Conservation (phyloP, 495 filamentous ascomycete genomes). For the Entonaema liquescens region DNA sequence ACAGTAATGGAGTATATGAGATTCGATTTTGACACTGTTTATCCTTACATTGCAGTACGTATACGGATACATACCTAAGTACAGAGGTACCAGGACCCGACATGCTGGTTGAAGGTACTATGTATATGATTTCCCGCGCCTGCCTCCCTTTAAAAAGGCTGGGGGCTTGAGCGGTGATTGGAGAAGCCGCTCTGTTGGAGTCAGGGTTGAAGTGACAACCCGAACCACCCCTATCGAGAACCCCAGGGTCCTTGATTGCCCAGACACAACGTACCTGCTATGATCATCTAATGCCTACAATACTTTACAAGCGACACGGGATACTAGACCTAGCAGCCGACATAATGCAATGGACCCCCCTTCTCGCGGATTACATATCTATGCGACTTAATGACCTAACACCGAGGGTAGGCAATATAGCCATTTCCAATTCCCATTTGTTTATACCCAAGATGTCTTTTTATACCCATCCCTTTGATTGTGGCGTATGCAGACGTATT, state of each 20-base stretch:
- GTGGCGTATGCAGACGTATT: neutral
- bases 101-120: neutral
- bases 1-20: slow-evolving; percentile 8
- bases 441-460: neutral
- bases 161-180: slow-evolving; percentile 10
- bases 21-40: neutral
- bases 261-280: neutral
- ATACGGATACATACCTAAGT: neutral
- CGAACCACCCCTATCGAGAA: slow-evolving; percentile 23
- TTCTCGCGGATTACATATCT: neutral
- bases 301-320: slow-evolving; percentile 3
- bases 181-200: slow-evolving; percentile 19
- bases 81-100: neutral
- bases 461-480: neutral
- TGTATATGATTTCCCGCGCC: slow-evolving; percentile 25
- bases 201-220: slow-evolving; percentile 25
- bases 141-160: slow-evolving; percentile 19
- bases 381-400: neutral
- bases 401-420: neutral
- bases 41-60: neutral
- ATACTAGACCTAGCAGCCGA: slow-evolving; percentile 8
- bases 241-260: neutral
- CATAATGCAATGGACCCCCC: neutral
- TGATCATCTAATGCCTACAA: neutral
- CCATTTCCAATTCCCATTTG: neutral